These are phyloP conservation scores for Chlorociboria aeruginascens DNA, from an alignment of 495 filamentous ascomycete genomes.

Conservation along the genomic window DNA sequence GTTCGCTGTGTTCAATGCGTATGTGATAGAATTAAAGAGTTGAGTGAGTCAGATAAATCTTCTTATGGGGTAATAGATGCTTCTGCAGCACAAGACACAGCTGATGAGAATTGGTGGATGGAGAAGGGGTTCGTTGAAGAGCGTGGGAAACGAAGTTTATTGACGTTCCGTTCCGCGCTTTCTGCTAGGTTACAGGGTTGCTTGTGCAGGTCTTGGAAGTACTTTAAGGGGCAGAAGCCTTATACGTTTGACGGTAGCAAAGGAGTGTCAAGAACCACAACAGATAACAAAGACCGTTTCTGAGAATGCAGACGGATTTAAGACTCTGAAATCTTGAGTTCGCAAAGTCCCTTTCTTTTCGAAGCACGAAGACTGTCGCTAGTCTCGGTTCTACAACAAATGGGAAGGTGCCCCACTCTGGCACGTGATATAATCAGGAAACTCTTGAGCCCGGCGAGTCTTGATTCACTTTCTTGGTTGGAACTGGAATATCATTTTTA, in stretches of 20 bases:
- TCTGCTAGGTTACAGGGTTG: constrained; percentile 7
- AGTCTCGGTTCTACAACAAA: neutral
- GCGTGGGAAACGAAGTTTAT: constrained; percentile 1
- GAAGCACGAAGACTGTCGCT: neutral
- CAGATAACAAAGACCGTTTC: neutral
- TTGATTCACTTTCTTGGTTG: no score
- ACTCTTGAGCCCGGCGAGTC: no score
- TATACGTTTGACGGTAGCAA: constrained; percentile 4
- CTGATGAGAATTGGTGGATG: constrained; percentile 1
- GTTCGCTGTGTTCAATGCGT: constrained; percentile 6
- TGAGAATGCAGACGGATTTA: neutral
- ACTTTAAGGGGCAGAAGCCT: constrained; percentile 6
- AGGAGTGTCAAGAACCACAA: constrained; percentile 18
- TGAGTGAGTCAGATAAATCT: neutral
- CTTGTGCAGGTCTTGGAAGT: constrained; percentile 10
- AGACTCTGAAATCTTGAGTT: no score
- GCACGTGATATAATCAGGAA: no score
- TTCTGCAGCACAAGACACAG: constrained; percentile 10
- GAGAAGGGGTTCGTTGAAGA: neutral
- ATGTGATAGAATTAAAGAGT: neutral
- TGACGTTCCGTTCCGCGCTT: neutral
- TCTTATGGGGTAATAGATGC: constrained; percentile 1
- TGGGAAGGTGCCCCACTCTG: no score
- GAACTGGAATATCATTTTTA: no score
- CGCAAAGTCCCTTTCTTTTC: no score